Base-by-base conservation (phyloP, 176 grass and related monocot genomes). In the Triticum monococcum region DNA sequence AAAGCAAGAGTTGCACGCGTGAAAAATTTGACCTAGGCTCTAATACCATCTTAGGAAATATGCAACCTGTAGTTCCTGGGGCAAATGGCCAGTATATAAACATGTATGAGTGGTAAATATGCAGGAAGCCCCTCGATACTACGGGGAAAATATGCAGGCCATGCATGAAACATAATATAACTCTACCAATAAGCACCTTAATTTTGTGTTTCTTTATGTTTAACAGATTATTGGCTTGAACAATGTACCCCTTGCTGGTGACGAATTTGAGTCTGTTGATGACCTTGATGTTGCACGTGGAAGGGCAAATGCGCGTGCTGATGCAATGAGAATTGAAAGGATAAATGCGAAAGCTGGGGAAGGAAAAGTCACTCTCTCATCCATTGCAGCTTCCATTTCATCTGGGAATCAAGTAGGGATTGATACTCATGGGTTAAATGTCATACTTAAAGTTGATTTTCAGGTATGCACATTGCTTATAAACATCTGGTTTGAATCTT, bases 401-500 rank as follows among this genome's bases (percentile, higher is more conserved):
- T 86, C 87, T 50, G 88, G 84, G 54, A 95, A 94, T 18, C 89
- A 90, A 86, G 56, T 79, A 23, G 91, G 93, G 75, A 87, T 98
- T 63, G 93, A 98, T 94, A 92, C 84, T 36, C 96, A 98, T 64
- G 93, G 89, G 76, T 76, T 98, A 69, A 98, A 98, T 86, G 90
- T 98, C 71, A 92, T 98, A 86, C 89, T 98, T 75, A 98, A 98
- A 90, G 96, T 98, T 79, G 93, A 98, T 87, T 94, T 94, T 75
- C 96, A 98, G 96, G 96, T 95, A 92, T 24, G 37, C 18, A 83
- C 14, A 63, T 74, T 68, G 20, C 10, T 87, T 76, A 59, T 6
- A 70, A 38, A 81, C 17, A 84, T 59, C 1, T 61, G 13, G 33
- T 22, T 28, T 3, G 59, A 46, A 71, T 30, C 7, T 79, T 79